Conservation (phyloP, 306 rosid species). For the Pachyrhizus erosus region DNA sequence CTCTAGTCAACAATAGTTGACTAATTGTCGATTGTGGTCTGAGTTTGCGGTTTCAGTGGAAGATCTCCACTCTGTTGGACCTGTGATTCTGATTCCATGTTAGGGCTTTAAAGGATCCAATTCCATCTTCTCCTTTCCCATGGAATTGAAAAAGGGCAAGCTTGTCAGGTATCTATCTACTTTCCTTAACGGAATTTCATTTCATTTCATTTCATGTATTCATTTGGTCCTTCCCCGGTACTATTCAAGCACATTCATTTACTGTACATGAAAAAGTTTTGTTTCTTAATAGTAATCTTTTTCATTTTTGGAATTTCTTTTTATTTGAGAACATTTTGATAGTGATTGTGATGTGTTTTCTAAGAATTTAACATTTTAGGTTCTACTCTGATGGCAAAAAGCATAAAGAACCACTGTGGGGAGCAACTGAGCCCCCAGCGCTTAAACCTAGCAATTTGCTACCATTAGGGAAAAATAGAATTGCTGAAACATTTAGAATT, state of each 20-base stretch:
- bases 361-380: conserved; percentile 52
- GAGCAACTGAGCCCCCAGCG: conserved; percentile 55
- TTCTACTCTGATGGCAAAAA: conserved; percentile 72
- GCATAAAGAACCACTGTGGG: conserved; percentile 57
- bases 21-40: conserved; percentile 20
- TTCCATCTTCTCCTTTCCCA: conserved; percentile 41
- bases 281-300: conserved; percentile 28
- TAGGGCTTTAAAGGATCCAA: conserved; percentile 49
- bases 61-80: background rate
- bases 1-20: conserved; percentile 37
- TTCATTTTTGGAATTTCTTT: background rate
- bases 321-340: conserved; percentile 1
- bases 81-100: conserved; percentile 23
- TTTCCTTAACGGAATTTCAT: too few species aligned
- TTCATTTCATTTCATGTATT: conserved; percentile 44
- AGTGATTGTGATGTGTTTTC: conserved; percentile 5
- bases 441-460: conserved; percentile 53
- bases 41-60: conserved; percentile 17
- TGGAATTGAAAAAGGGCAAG: conserved; percentile 77
- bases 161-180: conserved; percentile 78
- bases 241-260: conserved; percentile 10
- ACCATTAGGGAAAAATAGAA: conserved; percentile 58
- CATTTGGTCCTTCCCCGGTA: background rate
- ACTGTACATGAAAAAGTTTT: conserved; percentile 39
- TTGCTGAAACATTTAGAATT: conserved; percentile 54